Evolutionary conservation across 1,284 basidiomycete genomes (phyloP).

Genomic region (Trametes hirsuta): DNA sequence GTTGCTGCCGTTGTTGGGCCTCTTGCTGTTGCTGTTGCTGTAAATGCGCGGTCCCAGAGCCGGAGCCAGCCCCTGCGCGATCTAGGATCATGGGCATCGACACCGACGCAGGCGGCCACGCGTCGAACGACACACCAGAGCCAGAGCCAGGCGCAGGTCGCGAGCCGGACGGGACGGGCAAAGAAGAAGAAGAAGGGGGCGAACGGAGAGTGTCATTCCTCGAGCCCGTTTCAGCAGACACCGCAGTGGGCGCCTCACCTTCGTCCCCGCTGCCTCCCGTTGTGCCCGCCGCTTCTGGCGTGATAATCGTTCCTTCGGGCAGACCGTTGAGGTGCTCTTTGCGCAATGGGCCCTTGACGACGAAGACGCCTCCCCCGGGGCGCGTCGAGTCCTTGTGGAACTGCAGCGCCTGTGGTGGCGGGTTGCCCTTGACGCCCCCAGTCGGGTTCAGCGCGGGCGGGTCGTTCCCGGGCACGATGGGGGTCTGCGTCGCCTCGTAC

Average conservation of each 20-base stretch:
- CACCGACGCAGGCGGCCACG: slow-evolving; percentile 7
- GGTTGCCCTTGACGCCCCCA: slow-evolving; percentile 66
- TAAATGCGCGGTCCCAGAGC: not conserved
- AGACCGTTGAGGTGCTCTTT: slow-evolving; percentile 53
- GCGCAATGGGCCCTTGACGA: slow-evolving; percentile 61
- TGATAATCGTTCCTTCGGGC: slow-evolving; percentile 67
- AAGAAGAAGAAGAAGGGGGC: slow-evolving; percentile 26
- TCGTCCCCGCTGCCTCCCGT: slow-evolving; percentile 39
- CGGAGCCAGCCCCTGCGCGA: slow-evolving; percentile 17
- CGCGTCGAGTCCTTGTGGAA: slow-evolving; percentile 76
- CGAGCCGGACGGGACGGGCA: slow-evolving; percentile 9
- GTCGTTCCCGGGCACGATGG: slow-evolving; percentile 54
- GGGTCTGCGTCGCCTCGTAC: slow-evolving; percentile 88
- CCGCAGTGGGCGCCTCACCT: slow-evolving; percentile 49
- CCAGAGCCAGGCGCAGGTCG: slow-evolving; percentile 15
- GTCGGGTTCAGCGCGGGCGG: slow-evolving; percentile 73
- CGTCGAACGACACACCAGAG: slow-evolving; percentile 15
- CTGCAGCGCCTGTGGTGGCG: slow-evolving; percentile 57
- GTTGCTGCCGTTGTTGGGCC: slow-evolving; percentile 12
- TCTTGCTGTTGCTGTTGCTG: slow-evolving; percentile 10
- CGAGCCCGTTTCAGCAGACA: slow-evolving; percentile 30
- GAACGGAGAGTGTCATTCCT: slow-evolving; percentile 32
- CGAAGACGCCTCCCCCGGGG: slow-evolving; percentile 84
- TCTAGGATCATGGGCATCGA: slow-evolving; percentile 20
- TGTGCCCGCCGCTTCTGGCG: not conserved